Evolutionary conservation across 1,139 yeast species (phyloP).

Genomic region (Hansenula lynferdii): DNA sequence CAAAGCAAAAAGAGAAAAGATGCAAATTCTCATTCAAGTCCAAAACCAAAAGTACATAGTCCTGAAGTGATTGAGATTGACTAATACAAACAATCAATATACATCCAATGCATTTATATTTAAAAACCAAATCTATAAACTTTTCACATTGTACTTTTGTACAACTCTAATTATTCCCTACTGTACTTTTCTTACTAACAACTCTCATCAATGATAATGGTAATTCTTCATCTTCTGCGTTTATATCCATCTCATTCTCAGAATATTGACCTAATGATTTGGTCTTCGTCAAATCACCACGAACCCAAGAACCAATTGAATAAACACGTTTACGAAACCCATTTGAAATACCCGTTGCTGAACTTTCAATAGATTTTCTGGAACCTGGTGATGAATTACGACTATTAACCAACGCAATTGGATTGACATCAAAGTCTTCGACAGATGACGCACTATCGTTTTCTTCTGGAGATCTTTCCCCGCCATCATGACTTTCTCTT

Average conservation of each 20-base stretch:
- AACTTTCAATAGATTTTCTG: constrained; percentile 1
- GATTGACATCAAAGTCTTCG: constrained; percentile 9
- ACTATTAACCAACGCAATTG: constrained; percentile 12
- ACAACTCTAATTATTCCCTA: not conserved
- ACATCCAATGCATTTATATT: not conserved
- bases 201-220: constrained; percentile 33
- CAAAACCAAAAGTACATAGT: constrained; percentile 47
- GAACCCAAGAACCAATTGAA: constrained; percentile 28
- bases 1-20: constrained; percentile 73
- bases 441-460: constrained; percentile 5
- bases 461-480: no score
- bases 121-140: not conserved
- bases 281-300: constrained; percentile 18
- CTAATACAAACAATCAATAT: constrained; percentile 4
- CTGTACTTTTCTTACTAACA: constrained; percentile 21
- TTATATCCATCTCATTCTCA: constrained; percentile 4
- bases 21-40: constrained; percentile 34
- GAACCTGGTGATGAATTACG: not conserved
- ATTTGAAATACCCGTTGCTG: constrained; percentile 16
- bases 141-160: no score
- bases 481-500: no score
- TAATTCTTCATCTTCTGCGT: constrained; percentile 24
- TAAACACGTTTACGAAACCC: constrained; percentile 29
- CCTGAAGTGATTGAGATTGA: constrained; percentile 83
- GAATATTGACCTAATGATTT: constrained; percentile 23